Evolutionary conservation across 352 stramenopile genomes (phyloP).

Genomic region (Phytopythium boreale): DNA sequence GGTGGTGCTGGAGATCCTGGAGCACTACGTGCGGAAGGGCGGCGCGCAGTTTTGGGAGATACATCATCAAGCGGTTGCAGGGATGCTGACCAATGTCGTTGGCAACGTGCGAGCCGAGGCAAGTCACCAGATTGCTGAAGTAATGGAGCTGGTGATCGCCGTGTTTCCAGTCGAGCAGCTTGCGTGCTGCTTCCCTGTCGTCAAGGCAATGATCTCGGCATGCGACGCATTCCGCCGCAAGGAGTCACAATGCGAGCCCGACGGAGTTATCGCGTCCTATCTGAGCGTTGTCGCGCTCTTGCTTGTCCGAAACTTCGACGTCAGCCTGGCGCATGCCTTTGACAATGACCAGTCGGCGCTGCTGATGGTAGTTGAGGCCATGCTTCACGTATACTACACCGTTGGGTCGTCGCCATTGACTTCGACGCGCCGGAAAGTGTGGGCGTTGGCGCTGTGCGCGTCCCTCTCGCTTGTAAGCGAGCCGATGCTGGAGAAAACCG

Average conservation of each 20-base stretch:
- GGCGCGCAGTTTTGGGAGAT: slow-evolving; percentile 59
- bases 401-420: slow-evolving; percentile 59
- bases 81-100: slow-evolving; percentile 45
- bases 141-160: slow-evolving; percentile 38
- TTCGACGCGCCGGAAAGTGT: slow-evolving; percentile 59
- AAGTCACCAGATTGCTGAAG: slow-evolving; percentile 49
- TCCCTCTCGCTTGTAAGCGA: slow-evolving; percentile 36
- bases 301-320: slow-evolving; percentile 43
- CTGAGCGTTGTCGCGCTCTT: slow-evolving; percentile 55
- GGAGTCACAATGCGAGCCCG: slow-evolving; percentile 36
- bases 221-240: slow-evolving; percentile 44
- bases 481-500: slow-evolving; percentile 48
- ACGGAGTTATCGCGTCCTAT: slow-evolving; percentile 62
- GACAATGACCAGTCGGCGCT: slow-evolving; percentile 33
- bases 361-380: slow-evolving; percentile 42
- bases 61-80: slow-evolving; percentile 43
- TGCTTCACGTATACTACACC: slow-evolving; percentile 75
- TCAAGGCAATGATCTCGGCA: slow-evolving; percentile 41
- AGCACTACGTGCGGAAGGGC: slow-evolving; percentile 65
- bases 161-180: slow-evolving; percentile 42
- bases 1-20: slow-evolving; percentile 49
- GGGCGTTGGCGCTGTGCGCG: slow-evolving; percentile 52
- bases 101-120: slow-evolving; percentile 73
- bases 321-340: slow-evolving; percentile 44
- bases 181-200: slow-evolving; percentile 19